phyloP scores from a whole-genome alignment of 2,329 filamentous ascomycete genomes.

The Calonectria hongkongensis region DNA sequence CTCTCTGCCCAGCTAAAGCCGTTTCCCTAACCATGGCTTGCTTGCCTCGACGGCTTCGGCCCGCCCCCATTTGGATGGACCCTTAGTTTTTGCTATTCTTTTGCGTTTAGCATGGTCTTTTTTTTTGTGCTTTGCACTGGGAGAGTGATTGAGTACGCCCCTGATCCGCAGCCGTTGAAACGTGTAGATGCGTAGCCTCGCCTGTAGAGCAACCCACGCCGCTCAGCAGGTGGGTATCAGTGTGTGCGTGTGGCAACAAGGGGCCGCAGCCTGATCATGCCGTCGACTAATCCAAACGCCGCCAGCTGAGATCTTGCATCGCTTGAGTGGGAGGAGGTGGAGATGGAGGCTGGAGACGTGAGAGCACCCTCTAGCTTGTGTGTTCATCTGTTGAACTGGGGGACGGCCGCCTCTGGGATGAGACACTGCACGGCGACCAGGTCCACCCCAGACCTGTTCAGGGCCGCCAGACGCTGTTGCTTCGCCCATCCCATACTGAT shows the following conservation, averaged over 20 bases:
- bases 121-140: too few species aligned
- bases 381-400: neutral
- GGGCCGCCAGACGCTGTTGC: neutral
- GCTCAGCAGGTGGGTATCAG: neutral
- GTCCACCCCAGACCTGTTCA: neutral
- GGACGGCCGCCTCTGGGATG: neutral
- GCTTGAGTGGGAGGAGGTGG: neutral
- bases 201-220: neutral
- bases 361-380: neutral
- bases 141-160: neutral
- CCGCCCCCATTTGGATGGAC: too few species aligned
- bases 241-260: neutral
- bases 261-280: constrained; percentile 6
- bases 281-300: neutral
- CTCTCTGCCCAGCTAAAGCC: too few species aligned
- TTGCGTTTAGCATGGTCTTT: too few species aligned
- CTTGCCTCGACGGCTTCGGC: too few species aligned
- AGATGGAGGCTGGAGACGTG: neutral
- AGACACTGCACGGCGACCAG: neutral
- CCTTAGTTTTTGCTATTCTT: too few species aligned
- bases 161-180: neutral
- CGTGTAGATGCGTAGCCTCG: neutral
- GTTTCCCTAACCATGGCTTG: too few species aligned
- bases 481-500: neutral
- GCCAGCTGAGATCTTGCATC: neutral